Conservation (phyloP, 805 yeast genomes). For the Yamadazyma laniorum region DNA sequence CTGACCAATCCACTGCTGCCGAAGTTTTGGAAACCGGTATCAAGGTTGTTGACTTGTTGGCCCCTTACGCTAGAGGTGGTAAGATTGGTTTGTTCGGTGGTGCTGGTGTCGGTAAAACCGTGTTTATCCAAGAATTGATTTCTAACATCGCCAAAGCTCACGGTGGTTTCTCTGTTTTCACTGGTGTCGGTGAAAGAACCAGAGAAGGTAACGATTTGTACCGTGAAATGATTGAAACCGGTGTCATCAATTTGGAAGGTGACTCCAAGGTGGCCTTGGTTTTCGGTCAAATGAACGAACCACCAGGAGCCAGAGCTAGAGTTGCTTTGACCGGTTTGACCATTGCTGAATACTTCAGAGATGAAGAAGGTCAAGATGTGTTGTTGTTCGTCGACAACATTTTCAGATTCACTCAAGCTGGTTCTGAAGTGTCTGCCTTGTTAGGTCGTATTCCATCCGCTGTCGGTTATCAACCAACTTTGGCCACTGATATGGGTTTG, state of each 20-base stretch:
- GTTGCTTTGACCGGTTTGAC: slow-evolving; percentile 99
- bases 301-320: slow-evolving; percentile 99
- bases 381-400: slow-evolving; percentile 98
- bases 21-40: slow-evolving; percentile 99
- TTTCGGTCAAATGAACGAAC: slow-evolving; percentile 99
- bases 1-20: slow-evolving; percentile 96
- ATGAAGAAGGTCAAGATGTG: slow-evolving; percentile 99
- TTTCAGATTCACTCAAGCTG: slow-evolving; percentile 99
- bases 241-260: slow-evolving; percentile 99
- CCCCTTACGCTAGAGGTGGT: slow-evolving; percentile 99
- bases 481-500: slow-evolving; percentile 99
- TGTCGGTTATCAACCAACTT: slow-evolving; percentile 99
- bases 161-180: slow-evolving; percentile 99
- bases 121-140: slow-evolving; percentile 98
- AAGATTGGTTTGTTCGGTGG: slow-evolving; percentile 99
- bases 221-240: slow-evolving; percentile 99
- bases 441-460: slow-evolving; percentile 99
- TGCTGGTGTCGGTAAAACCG: slow-evolving; percentile 99
- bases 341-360: slow-evolving; percentile 99
- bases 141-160: slow-evolving; percentile 99
- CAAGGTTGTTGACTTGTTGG: slow-evolving; percentile 97
- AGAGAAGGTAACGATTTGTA: slow-evolving; percentile 99
- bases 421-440: slow-evolving; percentile 99
- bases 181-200: slow-evolving; percentile 99
- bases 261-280: slow-evolving; percentile 99